Evolutionary conservation across 2,329 filamentous ascomycete genomes (phyloP).

Genomic region (Talaromyces marneffei): DNA sequence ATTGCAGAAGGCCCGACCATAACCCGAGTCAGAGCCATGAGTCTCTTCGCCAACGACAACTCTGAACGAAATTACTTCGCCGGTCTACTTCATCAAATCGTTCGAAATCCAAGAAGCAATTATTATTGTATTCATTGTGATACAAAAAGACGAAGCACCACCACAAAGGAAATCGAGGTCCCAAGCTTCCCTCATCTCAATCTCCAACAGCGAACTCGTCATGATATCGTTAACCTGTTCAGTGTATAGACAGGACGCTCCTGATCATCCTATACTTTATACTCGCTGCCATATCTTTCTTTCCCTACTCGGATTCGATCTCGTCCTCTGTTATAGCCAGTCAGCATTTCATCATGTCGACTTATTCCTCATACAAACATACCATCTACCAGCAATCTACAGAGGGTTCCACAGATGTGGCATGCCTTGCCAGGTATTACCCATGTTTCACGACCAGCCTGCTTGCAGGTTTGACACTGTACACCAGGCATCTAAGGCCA

Average conservation of each 20-base stretch:
- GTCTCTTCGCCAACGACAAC: background rate
- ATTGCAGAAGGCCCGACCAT: background rate
- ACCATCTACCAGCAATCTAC: background rate
- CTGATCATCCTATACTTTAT: background rate
- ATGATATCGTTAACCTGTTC: background rate
- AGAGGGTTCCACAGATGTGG: conserved; percentile 13
- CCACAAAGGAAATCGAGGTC: background rate
- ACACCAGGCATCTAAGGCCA: conserved; percentile 11
- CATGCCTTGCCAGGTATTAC: conserved; percentile 14
- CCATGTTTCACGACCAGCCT: conserved; percentile 13
- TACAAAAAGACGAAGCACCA: background rate
- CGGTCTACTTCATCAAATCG: background rate
- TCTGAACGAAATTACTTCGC: background rate
- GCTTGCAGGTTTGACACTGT: conserved; percentile 5
- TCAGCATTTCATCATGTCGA: background rate
- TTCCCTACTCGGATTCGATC: background rate
- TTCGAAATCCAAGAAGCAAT: background rate
- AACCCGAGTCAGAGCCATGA: background rate
- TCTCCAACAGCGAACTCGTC: background rate
- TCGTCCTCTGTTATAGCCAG: background rate
- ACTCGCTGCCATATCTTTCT: background rate
- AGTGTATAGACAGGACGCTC: background rate
- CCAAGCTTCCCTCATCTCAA: background rate
- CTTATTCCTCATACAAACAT: background rate
- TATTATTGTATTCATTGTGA: background rate